Conservation (phyloP, 805 yeast species). For the Pichia ethanolica region DNA sequence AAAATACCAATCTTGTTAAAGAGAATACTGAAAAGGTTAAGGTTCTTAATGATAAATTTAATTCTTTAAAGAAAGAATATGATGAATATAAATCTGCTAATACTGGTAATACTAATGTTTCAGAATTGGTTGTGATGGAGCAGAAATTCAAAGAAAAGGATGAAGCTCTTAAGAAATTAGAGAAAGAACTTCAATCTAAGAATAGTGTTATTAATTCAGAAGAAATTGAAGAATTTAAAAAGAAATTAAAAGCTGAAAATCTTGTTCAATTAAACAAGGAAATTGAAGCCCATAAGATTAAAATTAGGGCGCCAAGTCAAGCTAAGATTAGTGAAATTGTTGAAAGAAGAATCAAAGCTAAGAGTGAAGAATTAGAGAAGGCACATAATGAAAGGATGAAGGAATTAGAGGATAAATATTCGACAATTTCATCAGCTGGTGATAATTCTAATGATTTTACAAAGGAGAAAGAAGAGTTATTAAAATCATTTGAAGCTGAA, state of each 20-base stretch:
- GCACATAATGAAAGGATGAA: slow-evolving; percentile 18
- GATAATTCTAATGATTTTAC: slow-evolving; percentile 10
- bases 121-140: slow-evolving; percentile 12
- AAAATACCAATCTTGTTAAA: slow-evolving; percentile 1
- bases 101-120: slow-evolving; percentile 1
- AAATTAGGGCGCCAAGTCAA: slow-evolving; percentile 32
- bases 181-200: slow-evolving; percentile 15
- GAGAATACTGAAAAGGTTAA: slow-evolving; percentile 1
- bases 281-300: slow-evolving; percentile 26
- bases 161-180: slow-evolving; percentile 14
- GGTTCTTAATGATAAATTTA: slow-evolving; percentile 1
- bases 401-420: slow-evolving; percentile 1
- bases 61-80: slow-evolving; percentile 1
- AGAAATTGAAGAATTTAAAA: slow-evolving; percentile 17
- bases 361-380: slow-evolving; percentile 30
- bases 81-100: background rate
- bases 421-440: background rate
- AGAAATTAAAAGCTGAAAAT: slow-evolving; percentile 13
- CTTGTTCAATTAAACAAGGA: slow-evolving; percentile 27
- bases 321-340: slow-evolving; percentile 31
- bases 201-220: slow-evolving; percentile 13
- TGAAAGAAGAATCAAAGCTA: slow-evolving; percentile 28
- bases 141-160: slow-evolving; percentile 16
- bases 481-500: slow-evolving; percentile 18
- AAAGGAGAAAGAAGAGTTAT: slow-evolving; percentile 15